Conservation (phyloP, 257 asterid species). For the Thymus mandschuricus region DNA sequence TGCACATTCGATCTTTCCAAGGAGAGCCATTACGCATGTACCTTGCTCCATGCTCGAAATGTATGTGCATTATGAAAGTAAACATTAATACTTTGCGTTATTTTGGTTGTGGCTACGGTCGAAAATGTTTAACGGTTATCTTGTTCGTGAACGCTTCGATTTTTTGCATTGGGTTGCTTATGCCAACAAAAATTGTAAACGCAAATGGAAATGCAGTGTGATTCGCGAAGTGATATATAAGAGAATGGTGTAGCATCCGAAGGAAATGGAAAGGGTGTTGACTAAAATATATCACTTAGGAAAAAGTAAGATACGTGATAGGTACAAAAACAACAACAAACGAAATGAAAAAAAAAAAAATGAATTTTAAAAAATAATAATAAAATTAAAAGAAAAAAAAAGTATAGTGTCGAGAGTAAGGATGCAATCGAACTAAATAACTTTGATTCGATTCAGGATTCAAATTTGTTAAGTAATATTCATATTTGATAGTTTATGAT, state of each 20-base stretch:
- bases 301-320: background rate
- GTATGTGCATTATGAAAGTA: background rate
- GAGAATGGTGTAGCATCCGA: background rate
- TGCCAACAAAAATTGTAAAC: too few relatives aligned
- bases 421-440: too few relatives aligned
- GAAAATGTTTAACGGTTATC: too few relatives aligned
- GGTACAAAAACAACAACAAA: too few relatives aligned
- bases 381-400: too few relatives aligned
- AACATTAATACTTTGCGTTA: background rate
- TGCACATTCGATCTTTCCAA: background rate
- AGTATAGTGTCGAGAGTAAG: too few relatives aligned
- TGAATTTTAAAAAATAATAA: too few relatives aligned
- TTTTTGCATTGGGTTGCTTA: background rate
- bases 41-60: background rate
- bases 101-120: background rate
- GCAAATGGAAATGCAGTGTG: background rate
- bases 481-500: too few relatives aligned
- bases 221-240: background rate
- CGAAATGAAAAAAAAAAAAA: too few relatives aligned
- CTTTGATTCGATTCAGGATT: too few relatives aligned
- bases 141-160: background rate
- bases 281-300: too few relatives aligned
- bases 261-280: background rate
- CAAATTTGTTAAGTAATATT: too few relatives aligned
- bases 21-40: background rate